Evolutionary conservation across 2,329 filamentous ascomycete species (phyloP).

Genomic region (Alternaria longipes): DNA sequence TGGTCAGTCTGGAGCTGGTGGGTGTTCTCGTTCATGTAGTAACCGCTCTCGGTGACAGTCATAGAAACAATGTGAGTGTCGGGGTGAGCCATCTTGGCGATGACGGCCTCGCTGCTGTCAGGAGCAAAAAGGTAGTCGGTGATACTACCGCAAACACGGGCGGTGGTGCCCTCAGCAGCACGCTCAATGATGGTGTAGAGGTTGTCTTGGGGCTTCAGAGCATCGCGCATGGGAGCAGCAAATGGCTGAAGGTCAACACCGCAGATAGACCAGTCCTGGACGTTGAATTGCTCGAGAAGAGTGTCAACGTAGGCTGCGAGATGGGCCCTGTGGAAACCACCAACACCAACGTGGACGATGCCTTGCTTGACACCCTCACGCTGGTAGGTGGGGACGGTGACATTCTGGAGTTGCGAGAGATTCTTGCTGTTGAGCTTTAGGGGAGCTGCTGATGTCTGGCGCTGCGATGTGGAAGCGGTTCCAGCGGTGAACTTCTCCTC

Average conservation of each 20-base stretch:
- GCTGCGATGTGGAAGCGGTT: conserved; percentile 1
- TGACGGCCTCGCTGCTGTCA: conserved; percentile 39
- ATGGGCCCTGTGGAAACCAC: conserved; percentile 42
- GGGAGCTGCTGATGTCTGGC: conserved; percentile 4
- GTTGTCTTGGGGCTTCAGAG: conserved; percentile 35
- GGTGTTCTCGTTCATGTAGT: conserved; percentile 44
- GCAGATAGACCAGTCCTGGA: conserved; percentile 42
- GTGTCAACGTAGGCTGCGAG: conserved; percentile 41
- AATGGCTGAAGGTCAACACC: conserved; percentile 41
- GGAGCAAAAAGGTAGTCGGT: conserved; percentile 43
- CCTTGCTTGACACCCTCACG: conserved; percentile 38
- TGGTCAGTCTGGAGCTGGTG: conserved; percentile 38
- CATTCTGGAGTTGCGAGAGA: conserved; percentile 30
- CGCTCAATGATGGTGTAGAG: conserved; percentile 43
- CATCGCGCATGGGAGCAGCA: conserved; percentile 38
- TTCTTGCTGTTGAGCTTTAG: conserved; percentile 33
- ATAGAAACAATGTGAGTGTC: conserved; percentile 44
- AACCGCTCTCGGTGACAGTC: conserved; percentile 43
- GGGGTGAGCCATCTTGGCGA: conserved; percentile 41
- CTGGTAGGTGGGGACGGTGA: conserved; percentile 36
- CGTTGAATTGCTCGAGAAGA: conserved; percentile 36
- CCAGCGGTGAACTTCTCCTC: conserved; percentile 11
- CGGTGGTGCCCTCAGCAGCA: conserved; percentile 32
- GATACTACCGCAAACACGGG: conserved; percentile 38
- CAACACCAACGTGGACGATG: conserved; percentile 42